Conservation (phyloP, 2,329 filamentous ascomycete species). For the Aspergillus neotritici region DNA sequence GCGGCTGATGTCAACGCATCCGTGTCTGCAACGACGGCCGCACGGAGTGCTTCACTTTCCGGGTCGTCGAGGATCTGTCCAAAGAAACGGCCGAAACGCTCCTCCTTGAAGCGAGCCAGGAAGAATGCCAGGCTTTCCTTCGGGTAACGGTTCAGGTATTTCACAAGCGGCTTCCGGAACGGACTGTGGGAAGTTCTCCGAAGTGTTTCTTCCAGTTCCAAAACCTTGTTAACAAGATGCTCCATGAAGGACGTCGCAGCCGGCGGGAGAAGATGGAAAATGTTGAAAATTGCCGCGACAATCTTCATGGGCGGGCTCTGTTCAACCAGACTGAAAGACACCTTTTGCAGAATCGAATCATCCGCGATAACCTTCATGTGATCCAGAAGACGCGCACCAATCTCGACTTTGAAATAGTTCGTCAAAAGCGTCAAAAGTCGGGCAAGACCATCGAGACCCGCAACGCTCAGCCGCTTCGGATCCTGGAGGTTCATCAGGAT, state of each 20-base stretch:
- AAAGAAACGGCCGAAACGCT: constrained; percentile 84
- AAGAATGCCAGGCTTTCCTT: constrained; percentile 81
- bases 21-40: constrained; percentile 67
- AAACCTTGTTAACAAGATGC: constrained; percentile 79
- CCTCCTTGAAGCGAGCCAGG: constrained; percentile 70
- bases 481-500: constrained; percentile 97
- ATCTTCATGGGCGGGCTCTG: constrained; percentile 91
- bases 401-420: constrained; percentile 99
- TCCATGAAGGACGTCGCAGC: constrained; percentile 90
- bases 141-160: constrained; percentile 89
- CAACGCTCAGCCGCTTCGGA: constrained; percentile 79
- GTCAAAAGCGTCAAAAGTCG: constrained; percentile 85
- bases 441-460: constrained; percentile 85
- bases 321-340: constrained; percentile 91
- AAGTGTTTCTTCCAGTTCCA: constrained; percentile 79
- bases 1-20: constrained; percentile 64
- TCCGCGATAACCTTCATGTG: constrained; percentile 91
- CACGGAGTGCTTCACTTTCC: constrained; percentile 67
- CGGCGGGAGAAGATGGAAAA: constrained; percentile 90
- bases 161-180: constrained; percentile 83
- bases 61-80: constrained; percentile 76
- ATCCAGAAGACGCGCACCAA: constrained; percentile 85
- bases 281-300: constrained; percentile 88
- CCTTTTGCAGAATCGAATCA: constrained; percentile 70
- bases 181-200: constrained; percentile 85